phyloP scores from a whole-genome alignment of 2,329 filamentous ascomycete species.

The Colletotrichum viniferum region DNA sequence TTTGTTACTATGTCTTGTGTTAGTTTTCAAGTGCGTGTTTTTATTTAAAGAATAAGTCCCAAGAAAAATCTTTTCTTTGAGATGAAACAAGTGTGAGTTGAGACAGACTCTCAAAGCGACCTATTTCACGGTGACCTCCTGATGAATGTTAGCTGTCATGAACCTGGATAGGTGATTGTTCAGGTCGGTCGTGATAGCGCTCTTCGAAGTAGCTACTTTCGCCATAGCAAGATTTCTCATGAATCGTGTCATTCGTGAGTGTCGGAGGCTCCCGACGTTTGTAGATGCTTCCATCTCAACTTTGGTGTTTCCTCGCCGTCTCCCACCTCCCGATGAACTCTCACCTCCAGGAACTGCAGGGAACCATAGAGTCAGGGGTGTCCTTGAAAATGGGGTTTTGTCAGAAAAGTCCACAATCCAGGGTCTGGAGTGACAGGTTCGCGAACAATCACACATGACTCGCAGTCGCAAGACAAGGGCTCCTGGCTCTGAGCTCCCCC shows the following conservation, averaged over 20 bases:
- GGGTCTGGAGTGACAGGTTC: not conserved
- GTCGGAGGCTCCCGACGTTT: not conserved
- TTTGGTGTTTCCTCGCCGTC: not conserved
- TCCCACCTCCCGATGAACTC: not conserved
- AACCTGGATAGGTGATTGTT: not conserved
- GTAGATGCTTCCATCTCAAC: not conserved
- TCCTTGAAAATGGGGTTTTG: not conserved
- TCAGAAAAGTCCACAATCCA: not conserved
- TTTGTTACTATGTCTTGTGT: not conserved
- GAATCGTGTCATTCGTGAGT: not conserved
- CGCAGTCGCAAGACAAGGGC: not conserved
- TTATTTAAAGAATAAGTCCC: fast-evolving
- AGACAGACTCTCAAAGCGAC: fast-evolving
- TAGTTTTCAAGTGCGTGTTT: fast-evolving
- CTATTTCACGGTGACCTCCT: not conserved
- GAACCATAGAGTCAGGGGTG: not conserved
- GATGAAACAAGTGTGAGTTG: not conserved
- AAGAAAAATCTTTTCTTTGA: fast-evolving
- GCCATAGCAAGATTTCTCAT: not conserved
- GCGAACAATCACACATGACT: not conserved
- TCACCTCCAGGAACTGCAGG: not conserved
- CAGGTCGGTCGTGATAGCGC: fast-evolving
- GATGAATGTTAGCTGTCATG: fast-evolving
- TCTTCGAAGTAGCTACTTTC: fast-evolving
- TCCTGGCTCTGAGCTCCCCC: not conserved